Evolutionary conservation across 1,284 basidiomycete genomes (phyloP).

Genomic region (Trametes pubescens): DNA sequence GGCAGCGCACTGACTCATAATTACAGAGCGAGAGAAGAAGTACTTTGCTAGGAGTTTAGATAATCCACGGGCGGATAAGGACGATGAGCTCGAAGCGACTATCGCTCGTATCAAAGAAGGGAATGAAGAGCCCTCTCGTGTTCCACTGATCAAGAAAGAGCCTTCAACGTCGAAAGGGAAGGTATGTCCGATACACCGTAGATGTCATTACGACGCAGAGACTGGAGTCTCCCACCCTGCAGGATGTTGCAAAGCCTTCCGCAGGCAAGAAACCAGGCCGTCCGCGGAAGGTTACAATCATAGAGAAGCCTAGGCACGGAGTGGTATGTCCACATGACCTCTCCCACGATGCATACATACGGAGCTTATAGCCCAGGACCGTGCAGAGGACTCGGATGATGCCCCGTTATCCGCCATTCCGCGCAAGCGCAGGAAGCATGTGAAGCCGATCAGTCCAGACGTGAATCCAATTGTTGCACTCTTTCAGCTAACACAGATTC

Average conservation of each 20-base stretch:
- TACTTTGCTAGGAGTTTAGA: constrained; percentile 49
- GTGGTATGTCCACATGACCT: neutral
- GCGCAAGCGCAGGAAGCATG: constrained; percentile 26
- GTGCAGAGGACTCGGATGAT: constrained; percentile 17
- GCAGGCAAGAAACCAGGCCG: constrained; percentile 18
- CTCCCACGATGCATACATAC: constrained; percentile 1
- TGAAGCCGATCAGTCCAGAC: neutral
- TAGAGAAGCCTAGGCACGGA: neutral
- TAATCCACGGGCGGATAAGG: constrained; percentile 31
- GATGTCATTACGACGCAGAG: neutral
- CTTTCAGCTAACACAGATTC: neutral
- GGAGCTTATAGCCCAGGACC: constrained; percentile 9
- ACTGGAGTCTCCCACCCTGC: neutral
- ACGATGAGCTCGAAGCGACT: constrained; percentile 30
- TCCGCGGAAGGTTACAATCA: constrained; percentile 8
- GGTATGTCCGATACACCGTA: constrained; percentile 2
- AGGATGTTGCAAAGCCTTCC: constrained; percentile 6
- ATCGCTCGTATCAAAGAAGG: constrained; percentile 6
- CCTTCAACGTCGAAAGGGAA: constrained; percentile 23
- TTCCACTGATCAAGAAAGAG: constrained; percentile 4
- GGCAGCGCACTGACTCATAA: constrained; percentile 4
- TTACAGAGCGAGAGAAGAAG: constrained; percentile 48
- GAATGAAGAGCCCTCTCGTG: neutral
- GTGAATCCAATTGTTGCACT: constrained; percentile 12
- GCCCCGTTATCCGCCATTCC: constrained; percentile 14